Conservation (phyloP, 2,329 filamentous ascomycete genomes). For the Arthroderma sp. region DNA sequence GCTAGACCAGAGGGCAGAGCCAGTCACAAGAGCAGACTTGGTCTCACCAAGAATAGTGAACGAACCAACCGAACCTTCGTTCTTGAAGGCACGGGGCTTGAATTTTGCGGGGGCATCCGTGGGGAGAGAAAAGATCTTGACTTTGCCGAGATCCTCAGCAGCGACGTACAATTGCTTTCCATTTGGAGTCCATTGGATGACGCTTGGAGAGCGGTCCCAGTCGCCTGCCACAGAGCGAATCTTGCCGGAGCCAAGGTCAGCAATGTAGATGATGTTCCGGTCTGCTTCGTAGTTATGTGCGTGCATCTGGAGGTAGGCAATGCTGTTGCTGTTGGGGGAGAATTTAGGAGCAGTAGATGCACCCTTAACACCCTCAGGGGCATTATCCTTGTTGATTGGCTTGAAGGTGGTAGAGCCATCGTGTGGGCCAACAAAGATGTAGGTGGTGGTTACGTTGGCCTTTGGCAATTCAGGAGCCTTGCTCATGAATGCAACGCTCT, state of each 20-base stretch:
- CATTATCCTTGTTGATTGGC: constrained; percentile 30
- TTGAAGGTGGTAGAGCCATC: constrained; percentile 42
- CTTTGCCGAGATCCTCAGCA: constrained; percentile 55
- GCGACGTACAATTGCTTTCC: constrained; percentile 55
- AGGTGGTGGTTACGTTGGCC: constrained; percentile 60
- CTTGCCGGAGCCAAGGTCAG: constrained; percentile 21
- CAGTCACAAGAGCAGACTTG: constrained; percentile 20
- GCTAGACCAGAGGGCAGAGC: constrained; percentile 23
- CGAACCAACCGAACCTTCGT: constrained; percentile 18
- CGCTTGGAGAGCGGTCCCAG: constrained; percentile 42
- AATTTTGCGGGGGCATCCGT: constrained; percentile 19
- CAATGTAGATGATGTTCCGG: constrained; percentile 40
- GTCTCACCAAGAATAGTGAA: constrained; percentile 20
- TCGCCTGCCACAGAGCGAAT: constrained; percentile 26
- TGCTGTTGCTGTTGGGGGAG: constrained; percentile 54
- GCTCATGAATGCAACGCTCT: constrained; percentile 29
- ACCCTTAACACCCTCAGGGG: constrained; percentile 38
- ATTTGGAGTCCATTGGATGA: constrained; percentile 39
- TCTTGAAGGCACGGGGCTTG: constrained; percentile 25
- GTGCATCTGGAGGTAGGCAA: constrained; percentile 71
- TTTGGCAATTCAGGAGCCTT: constrained; percentile 30
- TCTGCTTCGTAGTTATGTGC: constrained; percentile 68
- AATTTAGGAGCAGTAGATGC: constrained; percentile 54
- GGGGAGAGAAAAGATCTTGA: constrained; percentile 26
- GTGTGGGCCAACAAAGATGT: constrained; percentile 61